phyloP scores from a whole-genome alignment of 495 filamentous ascomycete genomes.

The Aspergillus kassunensis region DNA sequence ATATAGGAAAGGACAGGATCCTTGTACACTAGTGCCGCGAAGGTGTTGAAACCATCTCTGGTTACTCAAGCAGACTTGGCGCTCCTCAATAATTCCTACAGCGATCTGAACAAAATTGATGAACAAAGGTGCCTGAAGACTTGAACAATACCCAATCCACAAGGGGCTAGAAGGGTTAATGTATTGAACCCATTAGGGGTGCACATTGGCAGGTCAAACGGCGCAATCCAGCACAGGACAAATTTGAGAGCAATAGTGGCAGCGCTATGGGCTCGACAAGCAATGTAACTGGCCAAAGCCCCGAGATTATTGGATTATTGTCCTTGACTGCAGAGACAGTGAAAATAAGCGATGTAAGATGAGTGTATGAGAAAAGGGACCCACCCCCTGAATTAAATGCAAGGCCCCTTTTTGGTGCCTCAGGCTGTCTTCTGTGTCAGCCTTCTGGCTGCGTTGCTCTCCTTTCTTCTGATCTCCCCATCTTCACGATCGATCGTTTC shows the following conservation, averaged over 20 bases:
- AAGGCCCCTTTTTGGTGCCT: slow-evolving; percentile 9
- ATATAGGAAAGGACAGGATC: too few relatives aligned
- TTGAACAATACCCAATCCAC: too few relatives aligned
- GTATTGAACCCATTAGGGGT: too few relatives aligned
- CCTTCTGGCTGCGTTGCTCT: slow-evolving; percentile 7
- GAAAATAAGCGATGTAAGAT: slow-evolving; percentile 1
- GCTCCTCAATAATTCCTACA: too few relatives aligned
- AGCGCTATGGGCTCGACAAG: neutral
- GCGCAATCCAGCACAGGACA: neutral
- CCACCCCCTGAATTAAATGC: slow-evolving; percentile 18
- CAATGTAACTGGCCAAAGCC: slow-evolving; percentile 2
- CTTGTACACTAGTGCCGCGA: too few relatives aligned
- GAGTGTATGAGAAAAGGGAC: slow-evolving; percentile 8
- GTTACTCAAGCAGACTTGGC: too few relatives aligned
- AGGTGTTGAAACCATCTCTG: too few relatives aligned
- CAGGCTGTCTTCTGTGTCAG: slow-evolving; percentile 11
- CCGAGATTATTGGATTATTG: slow-evolving; percentile 9
- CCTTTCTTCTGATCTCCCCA: slow-evolving; percentile 5
- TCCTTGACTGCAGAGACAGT: neutral
- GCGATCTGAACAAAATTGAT: neutral
- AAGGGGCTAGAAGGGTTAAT: too few relatives aligned
- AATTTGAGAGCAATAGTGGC: neutral
- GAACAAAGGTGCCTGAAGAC: neutral
- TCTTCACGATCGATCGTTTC: slow-evolving; percentile 1
- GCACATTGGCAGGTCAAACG: too few relatives aligned